Base-by-base conservation (phyloP, 768 basidiomycete genomes). In the Thelephora aurantiotincta region DNA sequence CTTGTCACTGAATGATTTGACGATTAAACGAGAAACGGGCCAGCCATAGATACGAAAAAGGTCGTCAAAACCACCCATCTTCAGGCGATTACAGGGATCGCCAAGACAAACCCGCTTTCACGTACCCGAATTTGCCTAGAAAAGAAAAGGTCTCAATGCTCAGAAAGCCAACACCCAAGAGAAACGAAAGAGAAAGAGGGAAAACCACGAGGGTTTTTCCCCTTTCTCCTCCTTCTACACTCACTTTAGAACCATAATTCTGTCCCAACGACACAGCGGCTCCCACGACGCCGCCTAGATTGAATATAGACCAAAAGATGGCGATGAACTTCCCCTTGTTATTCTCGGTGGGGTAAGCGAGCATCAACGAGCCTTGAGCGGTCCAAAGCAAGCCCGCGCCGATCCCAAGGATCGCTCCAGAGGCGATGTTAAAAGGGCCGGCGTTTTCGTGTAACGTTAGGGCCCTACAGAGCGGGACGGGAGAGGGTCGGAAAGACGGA, bases 231-330 rank as follows among this genome's bases (percentile, higher is more conserved):
- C n/a, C n/a, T n/a, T n/a, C 48, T 46, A 16, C 14, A 63, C 71
- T 26, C 53, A 80, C 82, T 57, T 59, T 66, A 19, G 78, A 80
- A 43, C 81, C 59, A 55, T 75, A 78, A 57, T 87, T 88, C 54
- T 75, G 66, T 0, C 75, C 88, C 34, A 89, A 66, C 12, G 85
- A 77, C 30, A 89, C 82, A 7, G 80, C 67, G 4, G 83, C 75
- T 26, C 87, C 86, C 42, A 90, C 77, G 43, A 91, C 82, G 42
- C 79, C 79, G 23, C 85, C 85, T 18, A 87, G 51, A 55, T 89
- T 88, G 67, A 91, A 90, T 51, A 89, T 82, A 38, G 73, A 65
- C 87, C 87, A 90, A 65, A 89, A 90, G 42, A 86, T 75, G 35
- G 73, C 79, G 45, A 90, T 86, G 62, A 72, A 88, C 30, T 63